Percentiles rank a stretch among this genome's conserved stretches.
Conservation (phyloP, 345 rosid genomes). For the Pistacia integerrima region DNA sequence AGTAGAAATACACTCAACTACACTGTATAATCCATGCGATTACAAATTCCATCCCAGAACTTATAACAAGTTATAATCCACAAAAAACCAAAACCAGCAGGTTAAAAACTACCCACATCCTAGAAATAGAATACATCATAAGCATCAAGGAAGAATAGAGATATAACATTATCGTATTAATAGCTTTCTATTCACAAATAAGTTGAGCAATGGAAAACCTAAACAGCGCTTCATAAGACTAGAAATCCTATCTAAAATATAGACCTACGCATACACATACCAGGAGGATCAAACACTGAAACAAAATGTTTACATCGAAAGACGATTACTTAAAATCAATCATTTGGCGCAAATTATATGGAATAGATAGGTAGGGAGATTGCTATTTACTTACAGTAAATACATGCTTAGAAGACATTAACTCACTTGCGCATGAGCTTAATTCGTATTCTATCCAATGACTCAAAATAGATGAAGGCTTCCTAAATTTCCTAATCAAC, state of each 20-base stretch:
- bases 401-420: neutral
- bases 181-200: neutral
- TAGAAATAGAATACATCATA: too few relatives aligned
- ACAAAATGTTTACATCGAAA: neutral
- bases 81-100: too few relatives aligned
- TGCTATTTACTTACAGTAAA: neutral
- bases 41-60: too few relatives aligned
- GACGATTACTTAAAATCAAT: neutral
- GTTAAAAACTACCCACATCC: too few relatives aligned
- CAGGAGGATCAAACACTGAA: neutral
- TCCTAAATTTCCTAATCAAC: neutral
- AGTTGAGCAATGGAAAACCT: neutral
- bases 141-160: too few relatives aligned
- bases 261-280: neutral
- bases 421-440: neutral
- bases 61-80: too few relatives aligned
- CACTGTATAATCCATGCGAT: too few relatives aligned
- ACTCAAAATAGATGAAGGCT: neutral
- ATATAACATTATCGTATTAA: too few relatives aligned
- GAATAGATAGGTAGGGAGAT: neutral
- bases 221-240: neutral
- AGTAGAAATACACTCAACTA: too few relatives aligned
- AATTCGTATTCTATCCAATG: neutral
- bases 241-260: neutral
- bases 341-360: neutral